Evolutionary conservation across 176 grass and related monocot species (phyloP).

Genomic region (Rhynchospora tenuis): DNA sequence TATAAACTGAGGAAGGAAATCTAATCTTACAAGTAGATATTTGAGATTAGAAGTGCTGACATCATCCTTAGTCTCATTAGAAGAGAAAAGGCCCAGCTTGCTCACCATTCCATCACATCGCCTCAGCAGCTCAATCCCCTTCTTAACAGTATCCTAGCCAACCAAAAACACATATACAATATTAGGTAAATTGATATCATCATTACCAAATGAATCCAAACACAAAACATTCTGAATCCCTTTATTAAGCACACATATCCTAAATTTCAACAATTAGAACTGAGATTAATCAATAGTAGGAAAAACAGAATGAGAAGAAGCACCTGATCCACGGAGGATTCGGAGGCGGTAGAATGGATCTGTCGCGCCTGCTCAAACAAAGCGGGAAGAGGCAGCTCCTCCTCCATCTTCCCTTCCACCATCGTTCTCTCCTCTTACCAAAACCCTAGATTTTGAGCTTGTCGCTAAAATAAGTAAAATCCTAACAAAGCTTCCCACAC

Average conservation of each 20-base stretch:
- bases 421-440: constrained; percentile 9
- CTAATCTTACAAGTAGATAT: constrained; percentile 49
- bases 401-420: constrained; percentile 31
- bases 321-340: constrained; percentile 69
- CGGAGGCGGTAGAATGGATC: constrained; percentile 61
- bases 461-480: background rate
- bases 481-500: background rate
- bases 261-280: background rate
- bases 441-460: constrained; percentile 4
- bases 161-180: background rate
- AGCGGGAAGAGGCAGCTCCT: constrained; percentile 52
- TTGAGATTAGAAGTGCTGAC: constrained; percentile 95
- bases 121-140: constrained; percentile 56
- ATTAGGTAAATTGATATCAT: background rate
- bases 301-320: background rate
- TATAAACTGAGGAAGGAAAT: background rate
- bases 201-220: background rate
- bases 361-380: constrained; percentile 69
- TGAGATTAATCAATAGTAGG: background rate
- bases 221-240: background rate
- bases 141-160: constrained; percentile 33
- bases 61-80: constrained; percentile 90
- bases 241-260: background rate
- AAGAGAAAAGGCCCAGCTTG: constrained; percentile 76
- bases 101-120: constrained; percentile 82